Conservation (phyloP, 2,329 filamentous ascomycete species). For the Venturia pyrina region DNA sequence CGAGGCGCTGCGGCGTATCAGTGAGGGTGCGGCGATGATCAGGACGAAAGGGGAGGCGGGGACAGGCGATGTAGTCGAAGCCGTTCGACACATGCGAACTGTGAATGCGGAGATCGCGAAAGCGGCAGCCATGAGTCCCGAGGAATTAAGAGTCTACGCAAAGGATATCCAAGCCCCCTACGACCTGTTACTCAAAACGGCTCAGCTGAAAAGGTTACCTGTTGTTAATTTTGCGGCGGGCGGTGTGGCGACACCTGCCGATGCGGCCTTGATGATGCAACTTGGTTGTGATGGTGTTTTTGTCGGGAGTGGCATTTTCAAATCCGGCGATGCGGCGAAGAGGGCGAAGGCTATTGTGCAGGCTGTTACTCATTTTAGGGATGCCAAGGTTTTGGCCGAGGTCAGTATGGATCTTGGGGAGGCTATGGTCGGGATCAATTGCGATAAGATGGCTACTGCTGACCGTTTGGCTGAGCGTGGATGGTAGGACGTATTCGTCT, state of each 20-base stretch:
- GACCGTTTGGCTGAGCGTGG: constrained; percentile 80
- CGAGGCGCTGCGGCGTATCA: constrained; percentile 82
- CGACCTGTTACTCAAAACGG: constrained; percentile 73
- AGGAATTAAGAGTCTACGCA: constrained; percentile 67
- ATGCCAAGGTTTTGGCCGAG: constrained; percentile 76
- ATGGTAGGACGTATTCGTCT: constrained; percentile 48
- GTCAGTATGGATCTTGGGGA: constrained; percentile 85
- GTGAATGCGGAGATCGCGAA: constrained; percentile 73
- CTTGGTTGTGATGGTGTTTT: constrained; percentile 96
- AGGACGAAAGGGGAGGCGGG: constrained; percentile 97
- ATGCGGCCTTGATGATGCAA: constrained; percentile 98
- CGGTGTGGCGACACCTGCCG: constrained; percentile 97
- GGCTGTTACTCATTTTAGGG: constrained; percentile 82
- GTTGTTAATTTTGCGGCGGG: constrained; percentile 98
- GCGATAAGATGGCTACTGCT: constrained; percentile 61
- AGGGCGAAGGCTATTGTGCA: constrained; percentile 90
- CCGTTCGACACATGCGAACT: constrained; percentile 89
- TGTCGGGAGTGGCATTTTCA: constrained; percentile 95
- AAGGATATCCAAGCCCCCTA: constrained; percentile 73
- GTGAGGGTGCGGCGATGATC: constrained; percentile 96
- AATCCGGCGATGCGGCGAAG: constrained; percentile 83
- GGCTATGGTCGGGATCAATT: constrained; percentile 95
- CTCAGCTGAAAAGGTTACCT: constrained; percentile 75
- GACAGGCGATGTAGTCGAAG: constrained; percentile 93
- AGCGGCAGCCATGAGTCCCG: constrained; percentile 55